phyloP scores from a whole-genome alignment of 805 yeast genomes.

The Metschnikowia corniflorae region DNA sequence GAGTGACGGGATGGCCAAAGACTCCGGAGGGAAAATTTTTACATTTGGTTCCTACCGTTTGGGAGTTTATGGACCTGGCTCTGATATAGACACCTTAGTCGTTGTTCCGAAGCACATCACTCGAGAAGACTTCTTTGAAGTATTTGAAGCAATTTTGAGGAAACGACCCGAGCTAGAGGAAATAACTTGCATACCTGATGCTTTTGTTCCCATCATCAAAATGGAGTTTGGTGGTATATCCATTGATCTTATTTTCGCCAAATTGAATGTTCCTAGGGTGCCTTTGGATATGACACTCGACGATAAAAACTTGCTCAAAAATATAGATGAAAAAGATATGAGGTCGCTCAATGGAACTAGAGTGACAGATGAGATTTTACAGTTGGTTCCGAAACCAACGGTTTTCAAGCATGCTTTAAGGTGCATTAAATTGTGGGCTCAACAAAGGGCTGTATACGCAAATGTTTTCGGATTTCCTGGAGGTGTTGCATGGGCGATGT shows the following conservation, averaged over 20 bases:
- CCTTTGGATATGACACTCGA: constrained; percentile 71
- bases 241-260: constrained; percentile 85
- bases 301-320: constrained; percentile 80
- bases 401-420: constrained; percentile 90
- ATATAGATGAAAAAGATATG: constrained; percentile 86
- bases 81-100: constrained; percentile 95
- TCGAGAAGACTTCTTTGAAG: constrained; percentile 83
- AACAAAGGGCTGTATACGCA: constrained; percentile 88
- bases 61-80: constrained; percentile 97
- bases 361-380: constrained; percentile 91
- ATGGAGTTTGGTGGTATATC: constrained; percentile 87
- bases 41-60: constrained; percentile 92
- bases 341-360: constrained; percentile 93
- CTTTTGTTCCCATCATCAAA: constrained; percentile 95
- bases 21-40: constrained; percentile 97
- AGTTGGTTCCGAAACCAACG: constrained; percentile 86
- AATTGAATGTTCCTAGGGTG: constrained; percentile 77
- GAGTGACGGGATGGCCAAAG: constrained; percentile 96
- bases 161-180: constrained; percentile 82
- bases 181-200: constrained; percentile 91
- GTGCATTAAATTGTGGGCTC: constrained; percentile 96
- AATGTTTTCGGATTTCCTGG: constrained; percentile 98
- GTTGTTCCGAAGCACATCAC: constrained; percentile 95
- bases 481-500: constrained; percentile 99
- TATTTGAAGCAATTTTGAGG: constrained; percentile 67